A percentile compares a stretch with the other conserved stretches of the same genome.
phyloP scores from a whole-genome alignment of 768 basidiomycete genomes.

The Lyophyllum semitale region DNA sequence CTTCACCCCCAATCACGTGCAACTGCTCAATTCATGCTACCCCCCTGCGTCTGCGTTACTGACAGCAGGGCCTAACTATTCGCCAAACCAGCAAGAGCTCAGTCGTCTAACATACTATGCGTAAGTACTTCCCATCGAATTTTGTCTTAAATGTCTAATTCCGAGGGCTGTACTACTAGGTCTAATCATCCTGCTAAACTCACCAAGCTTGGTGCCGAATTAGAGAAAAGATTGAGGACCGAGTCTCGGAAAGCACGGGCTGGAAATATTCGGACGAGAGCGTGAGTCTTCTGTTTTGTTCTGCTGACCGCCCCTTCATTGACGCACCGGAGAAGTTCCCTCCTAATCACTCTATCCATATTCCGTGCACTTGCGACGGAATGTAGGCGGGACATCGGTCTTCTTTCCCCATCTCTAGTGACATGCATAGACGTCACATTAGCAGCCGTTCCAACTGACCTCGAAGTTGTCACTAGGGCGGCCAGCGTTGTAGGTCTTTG shows the following conservation, averaged over 20 bases:
- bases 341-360: conserved; percentile 83
- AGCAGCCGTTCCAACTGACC: conserved; percentile 55
- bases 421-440: conserved; percentile 63
- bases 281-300: conserved; percentile 50
- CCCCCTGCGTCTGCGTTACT: conserved; percentile 75
- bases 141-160: background rate
- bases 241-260: conserved; percentile 71
- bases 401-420: conserved; percentile 71
- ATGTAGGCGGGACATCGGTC: conserved; percentile 80
- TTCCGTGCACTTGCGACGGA: conserved; percentile 82
- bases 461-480: conserved; percentile 76
- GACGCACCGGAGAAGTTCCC: conserved; percentile 45
- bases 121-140: conserved; percentile 28
- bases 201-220: conserved; percentile 70
- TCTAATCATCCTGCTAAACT: conserved; percentile 83
- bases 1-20: conserved; percentile 83
- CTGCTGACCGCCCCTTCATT: conserved; percentile 7
- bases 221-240: conserved; percentile 69
- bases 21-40: conserved; percentile 84
- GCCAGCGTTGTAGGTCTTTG: conserved; percentile 71
- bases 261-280: conserved; percentile 77
- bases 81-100: conserved; percentile 82
- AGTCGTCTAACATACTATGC: conserved; percentile 87
- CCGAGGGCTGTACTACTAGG: conserved; percentile 24
- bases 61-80: conserved; percentile 75